phyloP scores from a whole-genome alignment of 139 green algal genomes.

The Volvox reticuliferus region DNA sequence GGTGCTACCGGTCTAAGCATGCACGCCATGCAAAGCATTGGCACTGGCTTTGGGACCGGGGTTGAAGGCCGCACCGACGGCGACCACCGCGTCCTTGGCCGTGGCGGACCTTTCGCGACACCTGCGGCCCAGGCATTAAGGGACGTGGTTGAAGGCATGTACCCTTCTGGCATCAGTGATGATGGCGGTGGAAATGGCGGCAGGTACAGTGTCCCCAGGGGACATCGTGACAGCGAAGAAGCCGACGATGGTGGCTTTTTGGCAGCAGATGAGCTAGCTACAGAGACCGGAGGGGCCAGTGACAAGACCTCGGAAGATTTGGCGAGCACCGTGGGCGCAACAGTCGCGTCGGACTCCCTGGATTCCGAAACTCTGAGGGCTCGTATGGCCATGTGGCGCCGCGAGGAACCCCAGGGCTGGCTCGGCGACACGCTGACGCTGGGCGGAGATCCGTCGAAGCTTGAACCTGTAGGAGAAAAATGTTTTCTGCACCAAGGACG shows the following conservation, averaged over 20 bases:
- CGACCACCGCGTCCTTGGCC: not conserved
- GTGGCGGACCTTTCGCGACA: not conserved
- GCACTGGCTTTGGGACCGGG: too few species aligned
- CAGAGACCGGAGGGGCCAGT: not conserved
- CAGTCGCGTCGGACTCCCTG: not conserved
- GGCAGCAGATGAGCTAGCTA: not conserved
- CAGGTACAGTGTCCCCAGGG: not conserved
- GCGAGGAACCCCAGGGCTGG: not conserved
- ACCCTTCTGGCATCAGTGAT: not conserved
- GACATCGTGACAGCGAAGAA: not conserved
- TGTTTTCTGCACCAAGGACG: not conserved
- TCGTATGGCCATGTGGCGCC: not conserved
- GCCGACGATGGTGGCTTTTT: too few species aligned
- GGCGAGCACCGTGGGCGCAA: not conserved
- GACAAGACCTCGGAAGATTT: not conserved
- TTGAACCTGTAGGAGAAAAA: not conserved
- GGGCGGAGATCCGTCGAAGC: not conserved
- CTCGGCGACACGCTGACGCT: conserved; percentile 19
- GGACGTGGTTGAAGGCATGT: not conserved
- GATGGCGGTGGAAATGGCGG: not conserved
- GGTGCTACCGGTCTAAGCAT: not conserved
- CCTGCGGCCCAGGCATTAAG: not conserved
- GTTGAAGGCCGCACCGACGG: not conserved
- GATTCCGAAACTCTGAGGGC: not conserved
- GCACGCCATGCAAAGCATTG: too few species aligned